These are phyloP conservation scores for Aurantiochytrium sp. DNA, from an alignment of 108 stramenopile genomes.

Conservation along the genomic window DNA sequence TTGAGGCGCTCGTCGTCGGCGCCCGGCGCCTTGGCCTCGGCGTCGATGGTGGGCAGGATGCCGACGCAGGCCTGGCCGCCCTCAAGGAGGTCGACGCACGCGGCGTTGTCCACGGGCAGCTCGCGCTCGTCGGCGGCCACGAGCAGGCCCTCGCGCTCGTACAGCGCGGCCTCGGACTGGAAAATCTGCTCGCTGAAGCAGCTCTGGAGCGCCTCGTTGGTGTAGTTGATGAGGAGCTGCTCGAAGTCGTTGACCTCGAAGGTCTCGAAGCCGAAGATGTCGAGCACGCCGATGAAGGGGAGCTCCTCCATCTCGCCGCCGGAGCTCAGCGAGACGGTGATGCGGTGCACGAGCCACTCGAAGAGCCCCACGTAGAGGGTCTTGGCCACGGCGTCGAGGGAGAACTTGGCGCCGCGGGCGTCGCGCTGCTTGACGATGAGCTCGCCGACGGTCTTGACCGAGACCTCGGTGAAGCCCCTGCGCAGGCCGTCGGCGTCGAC, in stretches of 20 bases:
- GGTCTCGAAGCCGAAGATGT: conserved; percentile 44
- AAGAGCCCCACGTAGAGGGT: conserved; percentile 39
- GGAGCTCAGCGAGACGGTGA: background rate
- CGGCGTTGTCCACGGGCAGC: conserved; percentile 61
- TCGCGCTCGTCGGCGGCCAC: conserved; percentile 28
- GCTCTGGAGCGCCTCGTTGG: conserved; percentile 85
- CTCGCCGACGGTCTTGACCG: background rate
- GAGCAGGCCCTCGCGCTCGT: conserved; percentile 64
- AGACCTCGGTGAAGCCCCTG: background rate
- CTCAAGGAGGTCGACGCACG: conserved; percentile 52
- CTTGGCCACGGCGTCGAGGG: conserved; percentile 43
- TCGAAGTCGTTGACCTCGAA: conserved; percentile 73
- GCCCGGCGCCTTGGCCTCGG: conserved; percentile 54
- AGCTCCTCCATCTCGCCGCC: background rate
- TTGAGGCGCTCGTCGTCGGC: conserved; percentile 48
- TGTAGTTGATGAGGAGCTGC: conserved; percentile 93
- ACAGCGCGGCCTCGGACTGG: conserved; percentile 76
- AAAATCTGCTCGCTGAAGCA: conserved; percentile 84
- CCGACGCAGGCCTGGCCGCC: conserved; percentile 48
- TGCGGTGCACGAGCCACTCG: conserved; percentile 36
- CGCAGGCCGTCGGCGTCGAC: background rate
- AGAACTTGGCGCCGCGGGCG: background rate
- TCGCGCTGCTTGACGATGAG: background rate
- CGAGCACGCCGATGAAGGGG: conserved; percentile 36
- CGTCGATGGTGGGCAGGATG: conserved; percentile 59